phyloP scores from a whole-genome alignment of 371 early-diverging fungal genomes.

The Mortierella sp. region DNA sequence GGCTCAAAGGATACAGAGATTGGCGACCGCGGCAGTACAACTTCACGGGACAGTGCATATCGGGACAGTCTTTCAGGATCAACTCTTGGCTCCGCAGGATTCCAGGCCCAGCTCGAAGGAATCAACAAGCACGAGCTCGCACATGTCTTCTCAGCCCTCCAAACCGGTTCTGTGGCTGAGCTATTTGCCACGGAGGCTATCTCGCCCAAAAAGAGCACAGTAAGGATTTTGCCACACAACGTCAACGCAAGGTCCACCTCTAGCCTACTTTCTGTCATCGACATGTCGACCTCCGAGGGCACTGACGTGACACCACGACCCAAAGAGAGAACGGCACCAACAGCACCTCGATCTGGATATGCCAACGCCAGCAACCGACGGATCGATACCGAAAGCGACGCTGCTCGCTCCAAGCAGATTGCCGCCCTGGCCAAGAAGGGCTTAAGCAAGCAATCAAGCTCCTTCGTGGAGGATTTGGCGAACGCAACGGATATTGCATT shows the following conservation, averaged over 20 bases:
- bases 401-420: constrained; percentile 28
- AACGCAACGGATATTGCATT: constrained; percentile 41
- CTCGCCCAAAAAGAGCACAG: constrained; percentile 5
- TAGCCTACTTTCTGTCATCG: constrained; percentile 2
- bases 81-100: constrained; percentile 50
- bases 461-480: constrained; percentile 47
- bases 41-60: constrained; percentile 50
- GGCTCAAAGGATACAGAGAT: constrained; percentile 41
- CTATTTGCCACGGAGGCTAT: constrained; percentile 9
- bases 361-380: constrained; percentile 8
- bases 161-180: constrained; percentile 25
- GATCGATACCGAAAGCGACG: constrained; percentile 27
- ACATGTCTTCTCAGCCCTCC: constrained; percentile 26
- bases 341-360: background rate
- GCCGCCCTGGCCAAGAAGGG: constrained; percentile 27
- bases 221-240: constrained; percentile 28
- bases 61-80: constrained; percentile 56
- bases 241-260: constrained; percentile 11
- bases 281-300: constrained; percentile 16
- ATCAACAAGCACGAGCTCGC: constrained; percentile 39
- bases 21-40: constrained; percentile 55
- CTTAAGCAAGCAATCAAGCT: constrained; percentile 30
- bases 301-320: constrained; percentile 36
- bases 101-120: constrained; percentile 45
- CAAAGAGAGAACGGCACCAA: background rate